Percentiles rank a stretch among this genome's conserved stretches.
Conservation (phyloP, 257 asterid species). For the Solanum pennellii region DNA sequence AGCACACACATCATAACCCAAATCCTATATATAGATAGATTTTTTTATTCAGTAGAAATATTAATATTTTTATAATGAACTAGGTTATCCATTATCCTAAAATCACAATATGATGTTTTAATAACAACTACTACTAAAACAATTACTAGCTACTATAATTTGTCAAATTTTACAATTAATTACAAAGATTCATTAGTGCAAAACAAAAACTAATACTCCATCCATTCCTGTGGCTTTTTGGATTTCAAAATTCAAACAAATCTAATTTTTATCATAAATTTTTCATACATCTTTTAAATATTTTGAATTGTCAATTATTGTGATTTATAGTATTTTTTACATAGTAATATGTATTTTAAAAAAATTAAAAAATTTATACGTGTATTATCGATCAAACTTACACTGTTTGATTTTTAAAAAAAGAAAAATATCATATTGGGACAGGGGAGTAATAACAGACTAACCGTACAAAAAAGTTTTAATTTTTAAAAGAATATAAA, state of each 20-base stretch:
- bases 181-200: neutral
- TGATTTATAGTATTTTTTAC: neutral
- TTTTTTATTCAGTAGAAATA: too few relatives aligned
- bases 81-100: neutral
- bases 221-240: neutral
- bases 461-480: too few relatives aligned
- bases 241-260: fast-evolving
- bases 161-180: neutral
- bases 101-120: neutral
- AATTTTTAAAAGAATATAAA: too few relatives aligned
- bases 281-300: too few relatives aligned
- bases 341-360: too few relatives aligned
- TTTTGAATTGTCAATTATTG: neutral
- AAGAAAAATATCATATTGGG: fast-evolving
- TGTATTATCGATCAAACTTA: too few relatives aligned
- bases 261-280: too few relatives aligned
- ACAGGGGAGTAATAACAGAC: neutral
- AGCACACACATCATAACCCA: too few relatives aligned
- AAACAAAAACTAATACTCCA: neutral
- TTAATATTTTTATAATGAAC: too few relatives aligned
- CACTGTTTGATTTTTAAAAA: fast-evolving
- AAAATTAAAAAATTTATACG: too few relatives aligned
- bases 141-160: neutral
- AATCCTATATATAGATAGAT: too few relatives aligned
- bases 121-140: neutral